These are phyloP conservation scores for Calendula officinalis DNA, from an alignment of 129 eudicot genomes.

Conservation along the genomic window DNA sequence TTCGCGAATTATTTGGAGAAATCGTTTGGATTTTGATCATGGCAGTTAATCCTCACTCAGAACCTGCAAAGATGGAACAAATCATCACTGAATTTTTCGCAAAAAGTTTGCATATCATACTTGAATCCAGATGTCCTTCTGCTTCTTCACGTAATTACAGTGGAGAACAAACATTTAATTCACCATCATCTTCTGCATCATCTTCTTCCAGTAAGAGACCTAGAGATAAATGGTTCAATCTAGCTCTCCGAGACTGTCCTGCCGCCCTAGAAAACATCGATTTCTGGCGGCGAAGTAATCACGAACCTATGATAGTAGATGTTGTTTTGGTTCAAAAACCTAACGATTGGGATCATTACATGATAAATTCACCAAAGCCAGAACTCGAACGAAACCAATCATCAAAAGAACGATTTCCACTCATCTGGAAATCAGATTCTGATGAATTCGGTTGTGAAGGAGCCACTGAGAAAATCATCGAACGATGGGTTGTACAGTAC, in stretches of 20 bases:
- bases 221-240: constrained; percentile 75
- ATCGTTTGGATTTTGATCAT: neutral
- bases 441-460: constrained; percentile 57
- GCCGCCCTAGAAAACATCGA: constrained; percentile 74
- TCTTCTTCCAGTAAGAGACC: constrained; percentile 64
- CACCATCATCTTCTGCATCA: constrained; percentile 62
- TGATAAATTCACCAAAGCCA: constrained; percentile 45
- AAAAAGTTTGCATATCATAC: constrained; percentile 68
- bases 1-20: neutral
- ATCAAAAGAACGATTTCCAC: constrained; percentile 42
- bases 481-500: constrained; percentile 86
- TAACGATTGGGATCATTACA: constrained; percentile 50
- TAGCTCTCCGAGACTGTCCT: constrained; percentile 74
- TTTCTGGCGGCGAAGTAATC: constrained; percentile 68
- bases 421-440: constrained; percentile 46
- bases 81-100: constrained; percentile 73
- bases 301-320: constrained; percentile 83
- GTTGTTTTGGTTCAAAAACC: constrained; percentile 63
- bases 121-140: constrained; percentile 70
- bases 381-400: constrained; percentile 33
- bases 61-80: constrained; percentile 71
- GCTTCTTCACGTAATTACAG: constrained; percentile 70
- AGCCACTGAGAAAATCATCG: constrained; percentile 58
- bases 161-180: constrained; percentile 58
- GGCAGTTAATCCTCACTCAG: constrained; percentile 47